These are phyloP conservation scores for Plasmodium gallinaceum DNA, from an alignment of 169 alveolate genomes.

Conservation along the genomic window DNA sequence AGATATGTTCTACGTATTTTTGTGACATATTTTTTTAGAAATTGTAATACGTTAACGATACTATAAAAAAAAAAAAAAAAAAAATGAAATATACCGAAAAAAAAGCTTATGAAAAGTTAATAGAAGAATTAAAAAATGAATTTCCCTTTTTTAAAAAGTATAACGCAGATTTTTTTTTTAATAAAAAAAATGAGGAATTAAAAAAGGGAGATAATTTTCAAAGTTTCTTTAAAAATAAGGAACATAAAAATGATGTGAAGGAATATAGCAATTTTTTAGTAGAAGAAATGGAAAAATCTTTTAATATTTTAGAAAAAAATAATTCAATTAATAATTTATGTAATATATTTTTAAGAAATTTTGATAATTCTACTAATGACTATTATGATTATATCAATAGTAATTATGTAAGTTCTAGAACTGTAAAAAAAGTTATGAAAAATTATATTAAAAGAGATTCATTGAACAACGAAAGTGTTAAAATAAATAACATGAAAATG, in stretches of 20 bases:
- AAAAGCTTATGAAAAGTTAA: constrained; percentile 28
- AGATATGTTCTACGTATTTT: no score
- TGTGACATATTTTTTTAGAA: no score
- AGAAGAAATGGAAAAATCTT: constrained; percentile 40
- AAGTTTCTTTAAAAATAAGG: background rate
- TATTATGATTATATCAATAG: constrained; percentile 49
- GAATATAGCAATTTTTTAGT: constrained; percentile 23
- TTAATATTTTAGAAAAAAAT: constrained; percentile 37
- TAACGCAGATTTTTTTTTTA: constrained; percentile 50
- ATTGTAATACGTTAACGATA: no score
- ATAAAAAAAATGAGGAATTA: constrained; percentile 21
- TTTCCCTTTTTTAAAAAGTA: constrained; percentile 54
- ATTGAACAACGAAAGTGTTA: background rate
- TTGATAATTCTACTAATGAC: constrained; percentile 17
- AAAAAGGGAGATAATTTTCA: background rate
- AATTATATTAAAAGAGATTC: background rate
- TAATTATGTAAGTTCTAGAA: constrained; percentile 30
- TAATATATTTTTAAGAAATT: constrained; percentile 47
- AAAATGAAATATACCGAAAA: constrained; percentile 45
- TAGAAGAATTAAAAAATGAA: constrained; percentile 57
- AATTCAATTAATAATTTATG: constrained; percentile 34
- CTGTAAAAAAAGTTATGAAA: constrained; percentile 3
- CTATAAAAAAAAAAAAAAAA: constrained; percentile 14
- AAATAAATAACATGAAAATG: background rate
- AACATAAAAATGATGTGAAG: constrained; percentile 19